These are phyloP conservation scores for Aureobasidium sp. DNA, from an alignment of 2,329 filamentous ascomycete genomes.

Conservation along the genomic window DNA sequence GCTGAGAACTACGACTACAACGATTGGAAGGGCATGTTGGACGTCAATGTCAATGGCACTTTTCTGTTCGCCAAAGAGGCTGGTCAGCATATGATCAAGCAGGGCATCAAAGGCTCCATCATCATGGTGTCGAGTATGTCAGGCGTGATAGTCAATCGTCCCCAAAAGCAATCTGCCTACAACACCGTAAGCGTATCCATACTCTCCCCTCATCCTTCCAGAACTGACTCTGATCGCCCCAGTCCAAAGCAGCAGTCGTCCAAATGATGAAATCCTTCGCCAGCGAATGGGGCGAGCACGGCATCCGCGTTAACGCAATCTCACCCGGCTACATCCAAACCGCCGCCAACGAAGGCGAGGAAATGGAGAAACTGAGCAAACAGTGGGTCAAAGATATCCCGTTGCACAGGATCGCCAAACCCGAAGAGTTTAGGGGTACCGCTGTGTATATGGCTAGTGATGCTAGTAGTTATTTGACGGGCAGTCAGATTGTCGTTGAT, in stretches of 20 bases:
- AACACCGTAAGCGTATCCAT: conserved; percentile 60
- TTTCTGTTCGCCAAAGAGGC: conserved; percentile 76
- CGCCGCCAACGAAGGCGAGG: conserved; percentile 27
- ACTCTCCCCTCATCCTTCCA: not conserved
- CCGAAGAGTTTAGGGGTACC: conserved; percentile 31
- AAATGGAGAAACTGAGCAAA: conserved; percentile 26
- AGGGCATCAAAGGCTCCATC: conserved; percentile 60
- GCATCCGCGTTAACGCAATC: conserved; percentile 26
- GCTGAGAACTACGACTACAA: conserved; percentile 28
- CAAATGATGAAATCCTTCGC: conserved; percentile 30
- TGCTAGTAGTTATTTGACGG: conserved; percentile 25
- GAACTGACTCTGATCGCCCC: not conserved
- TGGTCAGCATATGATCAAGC: conserved; percentile 75
- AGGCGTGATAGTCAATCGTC: conserved; percentile 80
- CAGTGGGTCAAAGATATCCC: conserved; percentile 31
- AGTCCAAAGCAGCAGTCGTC: conserved; percentile 25
- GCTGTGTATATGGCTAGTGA: conserved; percentile 27
- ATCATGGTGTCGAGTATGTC: conserved; percentile 94
- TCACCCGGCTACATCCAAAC: conserved; percentile 26
- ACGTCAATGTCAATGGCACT: conserved; percentile 81
- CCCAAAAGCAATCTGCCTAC: conserved; percentile 66
- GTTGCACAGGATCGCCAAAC: conserved; percentile 29
- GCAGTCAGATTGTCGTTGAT: conserved; percentile 26
- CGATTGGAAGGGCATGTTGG: conserved; percentile 72
- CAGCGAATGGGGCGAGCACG: conserved; percentile 23